Conservation (phyloP, 257 asterid species). For the Salvia miltiorrhiza region DNA sequence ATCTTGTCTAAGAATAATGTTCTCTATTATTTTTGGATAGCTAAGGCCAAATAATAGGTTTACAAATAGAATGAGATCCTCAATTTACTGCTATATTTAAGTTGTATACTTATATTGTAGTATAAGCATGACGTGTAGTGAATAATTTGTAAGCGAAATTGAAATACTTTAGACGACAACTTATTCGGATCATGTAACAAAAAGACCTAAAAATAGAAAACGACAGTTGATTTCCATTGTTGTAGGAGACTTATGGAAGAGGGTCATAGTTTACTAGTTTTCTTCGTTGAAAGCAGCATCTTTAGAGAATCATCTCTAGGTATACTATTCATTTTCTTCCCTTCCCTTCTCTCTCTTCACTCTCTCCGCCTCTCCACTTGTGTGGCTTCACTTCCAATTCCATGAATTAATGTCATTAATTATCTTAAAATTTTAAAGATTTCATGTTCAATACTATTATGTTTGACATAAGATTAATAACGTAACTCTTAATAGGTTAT, state of each 20-base stretch:
- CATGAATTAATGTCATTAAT: not conserved
- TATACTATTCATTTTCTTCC: slow-evolving; percentile 10
- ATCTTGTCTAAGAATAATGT: too few species aligned
- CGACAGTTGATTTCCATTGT: slow-evolving; percentile 26
- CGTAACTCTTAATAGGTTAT: not conserved
- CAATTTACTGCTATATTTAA: not conserved
- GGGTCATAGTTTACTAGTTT: slow-evolving; percentile 22
- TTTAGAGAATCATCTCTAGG: slow-evolving; percentile 53
- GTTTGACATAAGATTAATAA: not conserved
- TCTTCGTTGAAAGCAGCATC: slow-evolving; percentile 29
- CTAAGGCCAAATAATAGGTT: not conserved
- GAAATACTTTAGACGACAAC: not conserved
- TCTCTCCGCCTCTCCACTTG: not conserved
- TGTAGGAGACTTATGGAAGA: slow-evolving; percentile 35
- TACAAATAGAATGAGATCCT: not conserved
- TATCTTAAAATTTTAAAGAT: too few species aligned
- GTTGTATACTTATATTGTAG: not conserved
- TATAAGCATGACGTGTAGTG: not conserved
- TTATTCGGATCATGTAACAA: slow-evolving; percentile 6
- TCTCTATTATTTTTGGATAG: too few species aligned
- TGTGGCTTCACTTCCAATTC: not conserved
- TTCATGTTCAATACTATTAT: not conserved
- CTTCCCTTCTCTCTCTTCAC: not conserved
- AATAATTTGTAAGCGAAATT: not conserved
- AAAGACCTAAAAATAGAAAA: slow-evolving; percentile 28